Base-by-base conservation (phyloP, 192 early-diverging fungal species). In the Pilaira anomala region DNA sequence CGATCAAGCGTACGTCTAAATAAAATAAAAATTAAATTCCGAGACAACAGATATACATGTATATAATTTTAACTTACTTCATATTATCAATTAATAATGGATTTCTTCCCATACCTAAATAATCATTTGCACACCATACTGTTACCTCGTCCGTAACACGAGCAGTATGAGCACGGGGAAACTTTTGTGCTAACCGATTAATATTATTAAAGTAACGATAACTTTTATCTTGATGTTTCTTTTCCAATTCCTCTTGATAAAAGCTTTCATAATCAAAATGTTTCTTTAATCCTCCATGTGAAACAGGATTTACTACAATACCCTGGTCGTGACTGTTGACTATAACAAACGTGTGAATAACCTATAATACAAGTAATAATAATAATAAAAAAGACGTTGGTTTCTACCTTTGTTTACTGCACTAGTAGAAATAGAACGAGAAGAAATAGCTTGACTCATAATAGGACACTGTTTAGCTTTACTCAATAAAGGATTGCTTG, bases 161-260 rank as follows among this genome's bases (percentile, higher is more conserved):
- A 13, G 85, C 86, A 22, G 95, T 98, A 79, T 98, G 97, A 21
- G 97, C 97, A 65, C 81, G 86, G 45, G 97, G 97, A 74, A 90
- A 98, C 67, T 84, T 78, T 72, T 89, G 80, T 5, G 97, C 97
- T 25, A 98, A 80, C 39, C 97, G 91, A 78, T 98, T 98, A 83
- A 98, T 97, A 84, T 98, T 98, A 88, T 98, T 98, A 76, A 98
- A 98, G 82, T 97, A 98, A 69, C 97, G 90, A 83, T 98, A 98
- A 68, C 86, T 89, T 83, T 93, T 92, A 87, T 98, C 95, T 67
- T 85, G 82, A 73, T 96, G 93, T 78, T 98, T 98, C 87, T 95
- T 95, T 42, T 95, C 89, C 41, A 98, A 72, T 76, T 94, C 89
- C 24, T 66, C 68, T 65, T 87, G 79, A 78, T 95, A 98, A 65